A percentile compares a stretch with the other conserved stretches of the same genome.
These are phyloP conservation scores for Brassica napus DNA, from an alignment of 345 rosid genomes.

Conservation along the genomic window Da-Ae NC_063446.1:9514501-9515000, in stretches of 20 bases:
- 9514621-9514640: background rate
- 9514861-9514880: background rate
- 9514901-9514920: background rate
- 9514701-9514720: no score
- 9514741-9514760: no score
- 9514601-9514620: background rate
- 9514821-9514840: no score
- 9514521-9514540: background rate
- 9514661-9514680: slow-evolving; percentile 7
- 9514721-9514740: no score
- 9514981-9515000: no score
- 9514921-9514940: background rate
- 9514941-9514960: background rate
- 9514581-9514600: background rate
- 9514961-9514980: background rate
- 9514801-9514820: no score
- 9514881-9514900: background rate
- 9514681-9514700: background rate
- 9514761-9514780: no score
- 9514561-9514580: background rate
- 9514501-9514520: background rate
- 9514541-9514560: slow-evolving; percentile 1
- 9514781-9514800: no score
- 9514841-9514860: no score
- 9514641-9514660: background rate